Evolutionary conservation across 116 monocot genomes (phyloP).

Genomic region (Trichopus zeylanicus): DNA sequence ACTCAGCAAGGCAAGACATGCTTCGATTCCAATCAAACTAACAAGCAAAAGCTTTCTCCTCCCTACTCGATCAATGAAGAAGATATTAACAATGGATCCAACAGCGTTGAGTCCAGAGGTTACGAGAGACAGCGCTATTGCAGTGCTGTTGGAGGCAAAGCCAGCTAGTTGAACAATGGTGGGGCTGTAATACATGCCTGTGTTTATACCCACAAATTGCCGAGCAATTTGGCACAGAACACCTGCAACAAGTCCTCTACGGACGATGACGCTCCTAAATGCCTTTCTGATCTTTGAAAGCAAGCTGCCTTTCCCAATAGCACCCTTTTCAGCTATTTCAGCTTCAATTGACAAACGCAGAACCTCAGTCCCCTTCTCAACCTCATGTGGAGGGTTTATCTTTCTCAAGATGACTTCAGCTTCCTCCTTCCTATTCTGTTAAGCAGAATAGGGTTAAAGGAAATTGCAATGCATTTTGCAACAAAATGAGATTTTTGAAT

Average conservation of each 20-base stretch:
- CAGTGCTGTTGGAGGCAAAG: constrained; percentile 79
- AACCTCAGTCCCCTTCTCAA: constrained; percentile 37
- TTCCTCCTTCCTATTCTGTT: constrained; percentile 52
- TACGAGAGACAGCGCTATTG: constrained; percentile 78
- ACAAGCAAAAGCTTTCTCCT: constrained; percentile 58
- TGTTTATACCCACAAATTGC: constrained; percentile 86
- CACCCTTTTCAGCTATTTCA: constrained; percentile 40
- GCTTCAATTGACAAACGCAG: constrained; percentile 39
- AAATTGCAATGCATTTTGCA: not conserved
- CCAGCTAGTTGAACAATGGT: constrained; percentile 90
- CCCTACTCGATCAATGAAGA: constrained; percentile 65
- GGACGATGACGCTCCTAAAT: constrained; percentile 30
- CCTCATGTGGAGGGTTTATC: constrained; percentile 52
- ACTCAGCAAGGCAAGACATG: constrained; percentile 44
- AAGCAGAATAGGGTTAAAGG: not conserved
- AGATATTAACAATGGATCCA: constrained; percentile 75
- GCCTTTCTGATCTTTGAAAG: constrained; percentile 28
- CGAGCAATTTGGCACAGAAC: constrained; percentile 63
- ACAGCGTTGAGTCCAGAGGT: constrained; percentile 78
- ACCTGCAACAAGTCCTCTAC: constrained; percentile 54
- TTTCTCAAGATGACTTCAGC: constrained; percentile 43
- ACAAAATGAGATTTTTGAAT: not conserved
- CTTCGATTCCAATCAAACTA: constrained; percentile 60
- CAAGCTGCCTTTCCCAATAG: constrained; percentile 21
- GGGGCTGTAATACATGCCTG: constrained; percentile 95